phyloP scores from a whole-genome alignment of 352 stramenopile species.

The Globisporangium splendens region DNA sequence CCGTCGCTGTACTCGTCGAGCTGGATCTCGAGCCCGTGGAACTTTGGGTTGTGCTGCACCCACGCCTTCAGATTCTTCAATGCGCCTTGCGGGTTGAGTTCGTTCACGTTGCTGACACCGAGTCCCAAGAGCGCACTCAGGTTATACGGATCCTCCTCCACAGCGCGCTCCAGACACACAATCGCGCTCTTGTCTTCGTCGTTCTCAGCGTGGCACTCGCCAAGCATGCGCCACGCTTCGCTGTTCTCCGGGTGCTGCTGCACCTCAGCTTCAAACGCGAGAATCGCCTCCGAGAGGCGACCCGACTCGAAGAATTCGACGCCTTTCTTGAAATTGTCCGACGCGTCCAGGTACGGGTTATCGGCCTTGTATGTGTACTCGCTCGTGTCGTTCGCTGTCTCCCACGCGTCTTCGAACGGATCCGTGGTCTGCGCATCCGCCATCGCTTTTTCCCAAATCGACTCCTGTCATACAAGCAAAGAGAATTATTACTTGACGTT shows the following conservation, averaged over 20 bases:
- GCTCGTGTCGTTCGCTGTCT: slow-evolving; percentile 36
- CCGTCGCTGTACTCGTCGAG: slow-evolving; percentile 88
- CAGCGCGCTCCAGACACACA: slow-evolving; percentile 89
- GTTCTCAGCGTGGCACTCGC: slow-evolving; percentile 94
- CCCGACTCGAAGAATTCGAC: slow-evolving; percentile 88
- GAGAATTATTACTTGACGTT: not conserved
- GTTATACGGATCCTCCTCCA: slow-evolving; percentile 95
- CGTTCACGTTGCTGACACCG: slow-evolving; percentile 96
- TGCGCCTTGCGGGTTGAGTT: slow-evolving; percentile 92
- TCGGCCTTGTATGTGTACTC: slow-evolving; percentile 77
- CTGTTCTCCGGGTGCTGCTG: slow-evolving; percentile 92
- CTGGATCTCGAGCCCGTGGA: slow-evolving; percentile 90
- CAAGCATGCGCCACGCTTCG: slow-evolving; percentile 93
- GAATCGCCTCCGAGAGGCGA: slow-evolving; percentile 90
- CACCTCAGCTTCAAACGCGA: slow-evolving; percentile 94
- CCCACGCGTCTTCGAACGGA: slow-evolving; percentile 78
- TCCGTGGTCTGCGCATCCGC: slow-evolving; percentile 61
- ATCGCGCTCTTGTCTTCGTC: slow-evolving; percentile 96
- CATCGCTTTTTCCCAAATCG: slow-evolving; percentile 79
- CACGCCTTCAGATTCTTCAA: slow-evolving; percentile 93
- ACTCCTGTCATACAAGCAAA: slow-evolving; percentile 29
- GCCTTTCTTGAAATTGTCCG: slow-evolving; percentile 73
- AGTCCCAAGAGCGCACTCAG: slow-evolving; percentile 90
- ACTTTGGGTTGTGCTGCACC: slow-evolving; percentile 97
- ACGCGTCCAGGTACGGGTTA: slow-evolving; percentile 62